Base-by-base conservation (phyloP, 2,329 filamentous ascomycete species). In the Cercospora sp. region DNA sequence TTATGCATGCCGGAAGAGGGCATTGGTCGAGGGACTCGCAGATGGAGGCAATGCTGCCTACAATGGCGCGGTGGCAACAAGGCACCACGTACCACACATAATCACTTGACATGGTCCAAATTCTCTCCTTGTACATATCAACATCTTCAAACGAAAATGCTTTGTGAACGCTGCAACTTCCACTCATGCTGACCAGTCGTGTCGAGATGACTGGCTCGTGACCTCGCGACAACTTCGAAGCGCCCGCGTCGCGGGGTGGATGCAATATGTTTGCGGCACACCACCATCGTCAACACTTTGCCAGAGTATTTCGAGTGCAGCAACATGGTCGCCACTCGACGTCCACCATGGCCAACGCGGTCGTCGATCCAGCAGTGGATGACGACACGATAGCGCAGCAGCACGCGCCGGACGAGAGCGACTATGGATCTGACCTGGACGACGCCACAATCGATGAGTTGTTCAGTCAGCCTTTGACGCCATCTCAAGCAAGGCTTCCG, bases 391-490 rank as follows among this genome's bases (percentile, higher is more conserved):
- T 68, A 61, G 63, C 66, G 3, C 28, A 49, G 18, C 28, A 49
- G 13, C 40, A 62, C 60, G 69, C 65, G 55, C n/a, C 13, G 28
- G 69, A 71, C 18, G 74, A 81, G 58, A 88, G 85, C 77, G 87
- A 89, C 71, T 90, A 90, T 83, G 88, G 87, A 69, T 88, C 86
- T 5, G 88, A 90, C 69, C 84, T 90, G 71, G 86, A 89, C 79
- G 84, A 87, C 70, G 82, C 82, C 58, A 79, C 86, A 37, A 74
- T 89, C 65, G 81, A 82, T 73, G 79, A 82, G 45, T 76, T 89
- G 32, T 78, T 89, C 62, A 80, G 81, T 60, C 79, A 83, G 72
- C 78, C 82, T 63, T 79, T 79, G 51, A 71, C 79, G 26, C 78
- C 80, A 55, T 73, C 64, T 9, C 10, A 63, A 26, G 53, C 18